These are phyloP conservation scores for Paspalum vaginatum DNA, from an alignment of 176 grass and related monocot species.

Conservation along the genomic window DNA sequence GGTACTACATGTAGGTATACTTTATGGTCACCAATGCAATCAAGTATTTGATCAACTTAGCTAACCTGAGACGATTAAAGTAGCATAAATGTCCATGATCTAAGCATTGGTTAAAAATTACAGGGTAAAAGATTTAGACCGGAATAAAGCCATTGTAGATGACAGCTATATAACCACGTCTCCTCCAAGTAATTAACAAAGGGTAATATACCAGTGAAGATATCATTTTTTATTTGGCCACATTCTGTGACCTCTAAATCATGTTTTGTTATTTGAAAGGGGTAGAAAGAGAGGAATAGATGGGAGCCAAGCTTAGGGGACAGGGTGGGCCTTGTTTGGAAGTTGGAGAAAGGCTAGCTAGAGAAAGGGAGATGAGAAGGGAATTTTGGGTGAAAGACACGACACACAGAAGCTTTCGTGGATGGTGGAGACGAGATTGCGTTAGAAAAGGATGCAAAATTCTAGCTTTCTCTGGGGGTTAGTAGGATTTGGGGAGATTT, in stretches of 20 bases:
- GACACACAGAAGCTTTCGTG: constrained; percentile 56
- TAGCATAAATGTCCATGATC: constrained; percentile 44
- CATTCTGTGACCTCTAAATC: constrained; percentile 26
- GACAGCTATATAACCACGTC: constrained; percentile 49
- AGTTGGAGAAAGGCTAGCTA: constrained; percentile 68
- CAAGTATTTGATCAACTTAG: constrained; percentile 53
- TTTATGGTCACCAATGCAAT: constrained; percentile 54
- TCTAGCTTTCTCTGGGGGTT: constrained; percentile 57
- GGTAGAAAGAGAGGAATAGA: constrained; percentile 41
- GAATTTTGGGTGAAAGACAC: constrained; percentile 53
- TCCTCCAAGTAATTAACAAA: constrained; percentile 36
- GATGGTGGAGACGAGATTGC: constrained; percentile 72
- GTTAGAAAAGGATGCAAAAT: constrained; percentile 45
- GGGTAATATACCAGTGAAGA: constrained; percentile 29
- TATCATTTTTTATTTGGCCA: constrained; percentile 16
- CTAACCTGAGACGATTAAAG: constrained; percentile 58
- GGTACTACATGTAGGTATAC: constrained; percentile 36
- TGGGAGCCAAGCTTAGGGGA: constrained; percentile 47
- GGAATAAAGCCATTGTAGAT: constrained; percentile 43
- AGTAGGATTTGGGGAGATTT: constrained; percentile 78
- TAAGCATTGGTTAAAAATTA: constrained; percentile 49
- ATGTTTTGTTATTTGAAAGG: constrained; percentile 55
- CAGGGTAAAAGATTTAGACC: constrained; percentile 34
- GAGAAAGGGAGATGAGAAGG: constrained; percentile 47
- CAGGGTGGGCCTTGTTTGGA: constrained; percentile 71